phyloP scores from a whole-genome alignment of 2,329 filamentous ascomycete genomes.

The Ceratocystis destructans region DNA sequence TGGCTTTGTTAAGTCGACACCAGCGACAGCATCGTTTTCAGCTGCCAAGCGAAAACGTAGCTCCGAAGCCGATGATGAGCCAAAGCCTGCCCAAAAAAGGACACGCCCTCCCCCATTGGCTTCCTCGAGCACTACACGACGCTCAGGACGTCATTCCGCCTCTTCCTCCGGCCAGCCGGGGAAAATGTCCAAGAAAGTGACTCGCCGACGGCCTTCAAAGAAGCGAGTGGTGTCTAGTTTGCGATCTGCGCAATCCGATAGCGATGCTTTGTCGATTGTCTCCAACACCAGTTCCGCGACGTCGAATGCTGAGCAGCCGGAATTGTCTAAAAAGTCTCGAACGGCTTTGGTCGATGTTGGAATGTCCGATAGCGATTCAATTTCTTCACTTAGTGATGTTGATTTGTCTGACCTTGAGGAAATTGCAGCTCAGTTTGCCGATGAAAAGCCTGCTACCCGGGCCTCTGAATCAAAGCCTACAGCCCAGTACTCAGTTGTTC shows the following conservation, averaged over 20 bases:
- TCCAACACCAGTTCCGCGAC: background rate
- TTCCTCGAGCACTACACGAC: background rate
- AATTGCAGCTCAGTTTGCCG: constrained; percentile 7
- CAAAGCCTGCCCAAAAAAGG: constrained; percentile 6
- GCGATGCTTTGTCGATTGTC: background rate
- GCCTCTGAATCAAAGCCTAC: background rate
- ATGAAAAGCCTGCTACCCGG: constrained; percentile 9
- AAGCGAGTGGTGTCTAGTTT: background rate
- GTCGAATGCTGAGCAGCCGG: background rate
- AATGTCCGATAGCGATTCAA: constrained; percentile 12
- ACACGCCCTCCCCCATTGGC: background rate
- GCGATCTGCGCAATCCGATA: background rate
- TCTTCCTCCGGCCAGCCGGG: background rate
- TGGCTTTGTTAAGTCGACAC: background rate
- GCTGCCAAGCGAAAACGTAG: constrained; percentile 13
- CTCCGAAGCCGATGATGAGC: background rate
- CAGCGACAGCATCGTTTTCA: constrained; percentile 20
- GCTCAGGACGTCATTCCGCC: background rate
- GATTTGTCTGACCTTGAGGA: constrained; percentile 16
- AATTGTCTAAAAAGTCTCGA: too few species aligned
- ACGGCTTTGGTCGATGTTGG: background rate
- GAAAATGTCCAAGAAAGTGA: background rate
- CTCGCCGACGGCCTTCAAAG: background rate
- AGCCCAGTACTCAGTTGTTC: background rate
- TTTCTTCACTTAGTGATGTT: constrained; percentile 18